Evolutionary conservation across 2,329 filamentous ascomycete genomes (phyloP).

Genomic region (Microdochium trichocladiopsis): DNA sequence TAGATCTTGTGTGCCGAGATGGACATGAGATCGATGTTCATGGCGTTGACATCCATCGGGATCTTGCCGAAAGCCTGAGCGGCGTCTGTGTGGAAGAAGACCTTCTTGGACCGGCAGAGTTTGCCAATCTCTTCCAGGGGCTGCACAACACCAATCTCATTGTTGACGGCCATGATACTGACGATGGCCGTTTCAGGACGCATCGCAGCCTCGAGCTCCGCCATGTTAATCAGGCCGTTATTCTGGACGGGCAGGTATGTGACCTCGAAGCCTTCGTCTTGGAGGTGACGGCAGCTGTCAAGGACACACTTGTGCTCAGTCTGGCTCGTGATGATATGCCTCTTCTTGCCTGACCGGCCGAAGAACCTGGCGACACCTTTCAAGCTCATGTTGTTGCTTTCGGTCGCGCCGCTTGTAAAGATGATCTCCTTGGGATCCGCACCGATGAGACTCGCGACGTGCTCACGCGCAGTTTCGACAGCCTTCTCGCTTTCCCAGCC

Average conservation of each 20-base stretch:
- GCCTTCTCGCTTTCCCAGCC: conserved; percentile 98
- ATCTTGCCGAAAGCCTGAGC: conserved; percentile 99
- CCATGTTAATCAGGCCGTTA: conserved; percentile 79
- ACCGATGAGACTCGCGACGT: conserved; percentile 82
- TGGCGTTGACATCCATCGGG: conserved; percentile 89
- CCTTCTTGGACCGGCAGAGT: conserved; percentile 82
- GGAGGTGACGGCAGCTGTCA: conserved; percentile 92
- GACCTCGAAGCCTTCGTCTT: conserved; percentile 92
- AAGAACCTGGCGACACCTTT: conserved; percentile 97
- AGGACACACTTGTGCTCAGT: conserved; percentile 99
- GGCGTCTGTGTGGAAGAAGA: conserved; percentile 97
- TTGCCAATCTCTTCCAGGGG: conserved; percentile 89
- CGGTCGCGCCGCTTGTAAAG: conserved; percentile 95
- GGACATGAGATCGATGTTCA: conserved; percentile 98
- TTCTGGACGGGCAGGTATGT: conserved; percentile 91
- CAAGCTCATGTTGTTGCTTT: conserved; percentile 99
- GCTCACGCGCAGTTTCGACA: conserved; percentile 75
- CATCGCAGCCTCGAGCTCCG: conserved; percentile 81
- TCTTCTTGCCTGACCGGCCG: conserved; percentile 89
- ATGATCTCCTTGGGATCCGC: conserved; percentile 98
- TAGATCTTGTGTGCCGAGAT: conserved; percentile 99
- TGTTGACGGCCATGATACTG: conserved; percentile 98
- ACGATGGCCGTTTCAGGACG: conserved; percentile 86
- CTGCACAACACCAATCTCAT: conserved; percentile 99
- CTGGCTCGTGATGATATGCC: conserved; percentile 94